These are phyloP conservation scores for Colletotrichum eremochloae DNA, from an alignment of 2,329 filamentous ascomycete genomes.

Conservation along the genomic window DNA sequence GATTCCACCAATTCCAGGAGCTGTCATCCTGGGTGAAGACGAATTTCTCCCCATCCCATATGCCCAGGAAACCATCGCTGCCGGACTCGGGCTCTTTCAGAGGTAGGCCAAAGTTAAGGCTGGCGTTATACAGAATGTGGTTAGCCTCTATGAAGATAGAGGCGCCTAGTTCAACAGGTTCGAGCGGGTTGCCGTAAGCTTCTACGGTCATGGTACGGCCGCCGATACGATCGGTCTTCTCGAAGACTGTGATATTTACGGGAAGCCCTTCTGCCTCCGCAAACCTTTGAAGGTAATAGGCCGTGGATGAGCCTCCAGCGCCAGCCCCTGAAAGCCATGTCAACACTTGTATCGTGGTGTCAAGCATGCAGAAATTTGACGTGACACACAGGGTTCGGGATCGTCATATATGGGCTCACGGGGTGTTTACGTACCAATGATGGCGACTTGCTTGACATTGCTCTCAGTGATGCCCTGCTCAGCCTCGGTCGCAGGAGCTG, in stretches of 20 bases:
- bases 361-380: neutral
- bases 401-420: neutral
- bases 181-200: constrained; percentile 74
- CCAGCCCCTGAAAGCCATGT: constrained; percentile 77
- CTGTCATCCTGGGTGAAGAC: constrained; percentile 74
- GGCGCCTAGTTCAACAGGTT: constrained; percentile 87
- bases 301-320: constrained; percentile 86
- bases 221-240: constrained; percentile 81
- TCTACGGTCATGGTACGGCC: constrained; percentile 90
- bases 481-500: constrained; percentile 37
- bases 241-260: constrained; percentile 89
- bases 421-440: constrained; percentile 46
- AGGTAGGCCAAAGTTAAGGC: constrained; percentile 76
- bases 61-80: constrained; percentile 72
- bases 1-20: constrained; percentile 81
- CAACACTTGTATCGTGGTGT: constrained; percentile 1
- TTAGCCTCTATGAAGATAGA: constrained; percentile 93
- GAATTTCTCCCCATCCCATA: constrained; percentile 87
- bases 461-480: constrained; percentile 43
- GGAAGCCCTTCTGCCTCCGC: constrained; percentile 70
- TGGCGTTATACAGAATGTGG: constrained; percentile 82
- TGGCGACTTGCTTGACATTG: constrained; percentile 46
- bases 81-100: constrained; percentile 60
- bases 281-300: constrained; percentile 84
- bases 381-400: neutral